These are phyloP conservation scores for Pichia sp. DNA, from an alignment of 1,139 yeast genomes.

Conservation along the genomic window DNA sequence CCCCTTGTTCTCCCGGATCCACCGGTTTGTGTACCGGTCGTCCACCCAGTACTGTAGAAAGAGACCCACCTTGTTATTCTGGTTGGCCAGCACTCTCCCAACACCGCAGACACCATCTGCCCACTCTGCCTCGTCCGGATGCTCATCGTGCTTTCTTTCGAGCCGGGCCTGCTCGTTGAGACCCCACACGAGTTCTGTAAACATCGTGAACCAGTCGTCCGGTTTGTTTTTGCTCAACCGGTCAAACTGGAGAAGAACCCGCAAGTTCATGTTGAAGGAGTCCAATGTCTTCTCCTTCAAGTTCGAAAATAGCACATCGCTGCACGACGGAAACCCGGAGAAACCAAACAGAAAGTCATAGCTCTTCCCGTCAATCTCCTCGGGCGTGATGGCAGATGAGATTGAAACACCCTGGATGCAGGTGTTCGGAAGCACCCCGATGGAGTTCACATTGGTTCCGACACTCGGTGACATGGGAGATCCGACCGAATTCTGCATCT, in stretches of 20 bases:
- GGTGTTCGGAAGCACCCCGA: constrained; percentile 6
- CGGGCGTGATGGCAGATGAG: constrained; percentile 30
- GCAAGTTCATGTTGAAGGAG: constrained; percentile 31
- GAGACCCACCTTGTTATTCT: constrained; percentile 29
- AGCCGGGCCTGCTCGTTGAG: constrained; percentile 19
- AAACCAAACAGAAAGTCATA: constrained; percentile 27
- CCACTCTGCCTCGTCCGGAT: constrained; percentile 16
- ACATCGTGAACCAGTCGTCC: constrained; percentile 31
- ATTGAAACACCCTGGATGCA: constrained; percentile 21
- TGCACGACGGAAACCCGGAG: constrained; percentile 21
- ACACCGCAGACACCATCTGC: constrained; percentile 26
- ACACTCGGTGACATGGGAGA: constrained; percentile 12
- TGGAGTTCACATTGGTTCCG: background rate
- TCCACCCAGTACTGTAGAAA: constrained; percentile 32
- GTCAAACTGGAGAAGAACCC: constrained; percentile 32
- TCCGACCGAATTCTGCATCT: constrained; percentile 4
- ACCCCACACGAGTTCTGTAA: constrained; percentile 27
- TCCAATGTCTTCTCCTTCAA: constrained; percentile 29
- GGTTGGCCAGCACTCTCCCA: constrained; percentile 27
- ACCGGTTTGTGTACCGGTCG: constrained; percentile 25
- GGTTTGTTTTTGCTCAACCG: constrained; percentile 30
- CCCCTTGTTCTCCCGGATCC: constrained; percentile 17
- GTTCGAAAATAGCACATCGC: constrained; percentile 26
- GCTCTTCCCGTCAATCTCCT: constrained; percentile 23
- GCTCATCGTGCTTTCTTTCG: constrained; percentile 11